These are phyloP conservation scores for Gaeumannomyces tritici DNA, from an alignment of 2,329 filamentous ascomycete species.

Conservation along the genomic window DNA sequence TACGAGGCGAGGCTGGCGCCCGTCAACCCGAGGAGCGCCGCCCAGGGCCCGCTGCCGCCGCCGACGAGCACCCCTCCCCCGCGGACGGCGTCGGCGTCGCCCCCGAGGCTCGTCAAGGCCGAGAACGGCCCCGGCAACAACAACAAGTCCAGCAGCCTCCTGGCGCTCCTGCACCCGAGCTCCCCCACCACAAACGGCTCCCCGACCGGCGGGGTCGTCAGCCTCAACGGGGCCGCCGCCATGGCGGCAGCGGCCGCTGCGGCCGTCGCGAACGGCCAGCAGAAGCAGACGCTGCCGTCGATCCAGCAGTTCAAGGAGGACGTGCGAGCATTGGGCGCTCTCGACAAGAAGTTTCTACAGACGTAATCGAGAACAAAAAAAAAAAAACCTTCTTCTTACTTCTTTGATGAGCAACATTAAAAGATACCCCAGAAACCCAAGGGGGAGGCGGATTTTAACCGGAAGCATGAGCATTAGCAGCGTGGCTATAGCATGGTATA, in stretches of 20 bases:
- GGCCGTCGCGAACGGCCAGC: not conserved
- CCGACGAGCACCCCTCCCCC: conserved; percentile 30
- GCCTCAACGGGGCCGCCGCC: not conserved
- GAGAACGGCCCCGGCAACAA: conserved; percentile 15
- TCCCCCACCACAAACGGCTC: not conserved
- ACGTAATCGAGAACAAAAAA: not conserved
- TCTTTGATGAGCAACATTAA: no score
- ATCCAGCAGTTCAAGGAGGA: conserved; percentile 13
- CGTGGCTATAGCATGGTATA: not conserved
- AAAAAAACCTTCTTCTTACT: no score
- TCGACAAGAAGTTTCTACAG: conserved; percentile 4
- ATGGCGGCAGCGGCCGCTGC: not conserved
- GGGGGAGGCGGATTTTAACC: no score
- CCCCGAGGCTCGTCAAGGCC: conserved; percentile 31
- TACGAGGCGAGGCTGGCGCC: conserved; percentile 25
- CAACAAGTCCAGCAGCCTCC: conserved; percentile 36
- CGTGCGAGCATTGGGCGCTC: conserved; percentile 13
- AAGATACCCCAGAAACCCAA: not conserved
- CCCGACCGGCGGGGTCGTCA: not conserved
- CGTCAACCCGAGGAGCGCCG: conserved; percentile 23
- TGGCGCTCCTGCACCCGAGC: conserved; percentile 24
- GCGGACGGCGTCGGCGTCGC: conserved; percentile 37
- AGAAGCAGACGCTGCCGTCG: conserved; percentile 3
- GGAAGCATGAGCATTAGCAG: no score
- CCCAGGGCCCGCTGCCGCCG: conserved; percentile 33